Evolutionary conservation across 257 asterid genomes (phyloP), one percentile per base, ranked within the genome.

Genomic region (Solanum phureja): DNA sequence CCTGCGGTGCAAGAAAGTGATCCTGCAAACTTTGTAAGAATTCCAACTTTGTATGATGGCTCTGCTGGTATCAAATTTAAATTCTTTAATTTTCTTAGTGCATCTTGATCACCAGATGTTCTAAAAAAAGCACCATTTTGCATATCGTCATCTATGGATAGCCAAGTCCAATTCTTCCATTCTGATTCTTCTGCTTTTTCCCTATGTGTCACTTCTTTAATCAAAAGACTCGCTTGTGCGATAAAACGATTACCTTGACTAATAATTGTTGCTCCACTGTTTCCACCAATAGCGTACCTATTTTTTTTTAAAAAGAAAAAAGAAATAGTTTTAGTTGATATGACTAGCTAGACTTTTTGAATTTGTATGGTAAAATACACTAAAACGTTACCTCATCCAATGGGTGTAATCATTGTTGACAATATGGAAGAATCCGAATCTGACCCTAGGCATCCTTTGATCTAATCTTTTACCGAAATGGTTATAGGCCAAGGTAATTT

Each of bases 231-330:
- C 0, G 92, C 91, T 19, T 95, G 94, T 2, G 98, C 98, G 58
- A 89, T 91, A 89, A 88, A 94, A 37, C 98, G 84, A 21, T 94
- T 94, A 10, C 98, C 98, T 87, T 94, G 96, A 91, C 98, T 94
- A 23, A 94, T 92, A 18, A 94, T 94, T 23, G 93, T 93, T 0
- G 98, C 94, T 77, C 89, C 82, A 24, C 68, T 75, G 89, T 95
- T 94, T 4, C 98, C 98, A 1, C 98, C 98, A 16, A 94, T 91
- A 77, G 98, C 98, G 6, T 94, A 94, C 98, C 93, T 94, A 13
- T 89, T 29, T 33, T 33, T 10, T 29, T 29, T 29, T 29, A 42
- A 42, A 40, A 42, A 13, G 0, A 1, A 3, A 11, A 3, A 37
- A 37, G 3, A 44, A 44, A 44, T 38, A 12, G 34, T 73, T 73